Percentiles rank a stretch among this genome's conserved stretches.
Evolutionary conservation across 495 filamentous ascomycete genomes (phyloP).

Genomic region (Apodospora peruviana): DNA sequence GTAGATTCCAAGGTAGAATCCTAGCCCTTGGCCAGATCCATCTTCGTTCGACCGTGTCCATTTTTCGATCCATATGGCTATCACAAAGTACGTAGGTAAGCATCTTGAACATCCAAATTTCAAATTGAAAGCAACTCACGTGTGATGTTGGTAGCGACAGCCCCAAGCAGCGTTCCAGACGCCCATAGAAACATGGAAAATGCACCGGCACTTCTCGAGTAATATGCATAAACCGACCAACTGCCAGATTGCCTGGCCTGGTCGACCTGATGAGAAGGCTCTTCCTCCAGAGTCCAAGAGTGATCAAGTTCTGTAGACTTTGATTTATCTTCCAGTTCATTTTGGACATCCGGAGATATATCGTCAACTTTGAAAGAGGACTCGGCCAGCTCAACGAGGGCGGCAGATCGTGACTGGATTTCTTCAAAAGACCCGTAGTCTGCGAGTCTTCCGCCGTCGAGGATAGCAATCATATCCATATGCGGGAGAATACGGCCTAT

Average conservation of each 20-base stretch:
- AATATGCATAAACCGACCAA: slow-evolving; percentile 11
- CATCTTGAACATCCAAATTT: background rate
- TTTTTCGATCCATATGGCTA: slow-evolving; percentile 51
- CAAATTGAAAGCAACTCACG: background rate
- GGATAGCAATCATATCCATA: background rate
- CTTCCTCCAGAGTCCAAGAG: no score
- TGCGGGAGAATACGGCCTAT: background rate
- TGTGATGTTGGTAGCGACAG: background rate
- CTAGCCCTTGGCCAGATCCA: slow-evolving; percentile 39
- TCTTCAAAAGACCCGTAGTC: background rate
- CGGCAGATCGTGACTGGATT: background rate
- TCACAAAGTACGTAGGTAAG: background rate
- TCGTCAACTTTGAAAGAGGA: background rate
- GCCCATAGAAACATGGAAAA: background rate
- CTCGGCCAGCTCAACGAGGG: background rate
- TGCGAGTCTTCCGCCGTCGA: background rate
- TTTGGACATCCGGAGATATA: background rate
- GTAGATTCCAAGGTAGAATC: slow-evolving; percentile 53
- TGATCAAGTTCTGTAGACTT: background rate
- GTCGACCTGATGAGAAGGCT: no score
- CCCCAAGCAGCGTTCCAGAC: background rate
- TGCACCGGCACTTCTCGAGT: background rate
- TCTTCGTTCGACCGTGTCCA: slow-evolving; percentile 39
- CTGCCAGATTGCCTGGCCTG: slow-evolving; percentile 4
- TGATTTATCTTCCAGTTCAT: background rate